Evolutionary conservation across 495 filamentous ascomycete species (phyloP), one percentile per base, ranked within the genome.

Genomic region (Talaromyces borbonicus): DNA sequence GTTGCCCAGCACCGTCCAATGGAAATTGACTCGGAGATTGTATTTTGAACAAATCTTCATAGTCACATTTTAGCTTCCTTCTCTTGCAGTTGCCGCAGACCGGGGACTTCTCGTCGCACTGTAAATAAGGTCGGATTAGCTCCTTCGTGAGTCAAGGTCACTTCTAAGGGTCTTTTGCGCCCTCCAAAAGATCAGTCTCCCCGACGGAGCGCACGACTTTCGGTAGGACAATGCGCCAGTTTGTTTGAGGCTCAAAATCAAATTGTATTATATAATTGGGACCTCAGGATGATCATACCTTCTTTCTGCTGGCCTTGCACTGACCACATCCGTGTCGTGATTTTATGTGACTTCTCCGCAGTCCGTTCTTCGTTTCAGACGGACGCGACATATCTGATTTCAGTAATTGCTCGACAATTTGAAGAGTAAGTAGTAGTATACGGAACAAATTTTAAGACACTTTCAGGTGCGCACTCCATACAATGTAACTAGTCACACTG

Each of bases 31-130:
- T n/a, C 37, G 22, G 15, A 16, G 40, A 27, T 30, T 30, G 23
- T 18, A 25, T 29, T 8, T 30, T 43, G 40, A 43, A 30, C 23
- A 25, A 25, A 19, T 43, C 40, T 25, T 43, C 40, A 8, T 43
- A 43, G 40, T 43, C 40, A 15, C 40, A 43, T 43, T 43, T 43
- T 43, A 43, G n/a, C 5, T 43, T 43, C 40, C 40, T 43, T 30
- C 23, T 26, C 40, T 30, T 43, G 19, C 40, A 43, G 40, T 43
- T 43, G 40, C 40, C 29, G 29, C 40, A 43, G 18, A 43, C 22
- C n/a, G 40, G 40, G 5, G 40, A 25, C 40, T 23, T 43, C 12
- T 43, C 40, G 14, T 43, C 40, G 24, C 40, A 43, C 40, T 43
- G 29, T 43, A 14, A 14, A 43, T 27, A 27, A 24, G 12, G 18